Percentiles rank a stretch among this genome's conserved stretches.
Conservation (phyloP, 345 rosid species). For the Lepidium aucheri region DNA sequence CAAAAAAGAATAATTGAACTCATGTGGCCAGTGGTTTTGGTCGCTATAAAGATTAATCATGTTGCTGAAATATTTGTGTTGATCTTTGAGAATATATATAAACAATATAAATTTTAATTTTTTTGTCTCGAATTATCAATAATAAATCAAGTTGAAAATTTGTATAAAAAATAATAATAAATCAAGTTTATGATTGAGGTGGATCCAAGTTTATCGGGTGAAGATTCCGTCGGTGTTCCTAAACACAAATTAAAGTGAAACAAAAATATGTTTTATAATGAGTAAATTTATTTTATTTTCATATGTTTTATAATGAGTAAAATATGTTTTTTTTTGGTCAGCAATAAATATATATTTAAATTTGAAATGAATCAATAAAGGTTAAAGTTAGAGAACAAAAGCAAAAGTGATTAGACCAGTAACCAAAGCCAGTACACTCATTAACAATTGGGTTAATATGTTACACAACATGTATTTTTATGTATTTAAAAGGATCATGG, state of each 20-base stretch:
- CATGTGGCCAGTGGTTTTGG: constrained; percentile 23
- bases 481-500: background rate
- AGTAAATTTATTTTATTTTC: background rate
- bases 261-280: background rate
- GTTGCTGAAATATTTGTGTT: background rate
- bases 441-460: background rate
- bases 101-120: background rate
- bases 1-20: background rate
- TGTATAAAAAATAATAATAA: too few relatives aligned
- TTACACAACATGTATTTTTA: background rate
- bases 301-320: background rate
- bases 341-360: background rate
- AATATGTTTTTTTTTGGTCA: background rate
- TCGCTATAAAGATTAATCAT: constrained; percentile 1
- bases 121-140: background rate
- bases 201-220: constrained; percentile 19
- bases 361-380: background rate
- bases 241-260: background rate
- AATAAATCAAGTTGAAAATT: background rate
- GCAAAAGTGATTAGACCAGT: constrained; percentile 13
- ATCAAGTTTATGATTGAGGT: constrained; percentile 2
- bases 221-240: constrained; percentile 24
- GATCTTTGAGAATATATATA: background rate
- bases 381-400: background rate
- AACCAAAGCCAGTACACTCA: background rate